These are phyloP conservation scores for Stemphylium lycopersici DNA, from an alignment of 2,329 filamentous ascomycete genomes.

Conservation along the genomic window DNA sequence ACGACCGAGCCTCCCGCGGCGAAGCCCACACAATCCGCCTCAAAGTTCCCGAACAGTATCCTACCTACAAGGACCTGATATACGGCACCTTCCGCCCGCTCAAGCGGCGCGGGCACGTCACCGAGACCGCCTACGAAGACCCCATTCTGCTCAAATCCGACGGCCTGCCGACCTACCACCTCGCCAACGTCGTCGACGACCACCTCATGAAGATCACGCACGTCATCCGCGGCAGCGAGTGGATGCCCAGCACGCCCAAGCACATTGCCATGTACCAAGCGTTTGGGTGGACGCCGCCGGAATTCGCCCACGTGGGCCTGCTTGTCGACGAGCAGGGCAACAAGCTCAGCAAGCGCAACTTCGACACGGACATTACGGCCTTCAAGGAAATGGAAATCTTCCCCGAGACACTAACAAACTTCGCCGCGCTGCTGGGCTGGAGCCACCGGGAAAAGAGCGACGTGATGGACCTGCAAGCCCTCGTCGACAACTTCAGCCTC, in stretches of 20 bases:
- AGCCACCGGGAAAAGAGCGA: conserved; percentile 72
- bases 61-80: conserved; percentile 76
- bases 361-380: conserved; percentile 64
- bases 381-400: conserved; percentile 66
- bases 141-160: conserved; percentile 91
- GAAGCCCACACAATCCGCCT: conserved; percentile 81
- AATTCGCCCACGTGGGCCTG: conserved; percentile 58
- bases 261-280: conserved; percentile 64
- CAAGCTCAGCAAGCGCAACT: conserved; percentile 79
- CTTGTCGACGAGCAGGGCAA: conserved; percentile 55
- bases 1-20: conserved; percentile 69
- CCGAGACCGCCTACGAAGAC: conserved; percentile 69
- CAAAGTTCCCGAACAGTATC: conserved; percentile 65
- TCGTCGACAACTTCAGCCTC: conserved; percentile 78
- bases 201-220: conserved; percentile 95
- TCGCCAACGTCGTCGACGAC: conserved; percentile 96
- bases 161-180: conserved; percentile 92
- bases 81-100: conserved; percentile 63
- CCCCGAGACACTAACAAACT: conserved; percentile 74
- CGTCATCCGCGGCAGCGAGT: conserved; percentile 93
- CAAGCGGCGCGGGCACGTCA: conserved; percentile 47
- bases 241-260: conserved; percentile 91
- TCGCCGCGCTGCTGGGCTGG: conserved; percentile 86
- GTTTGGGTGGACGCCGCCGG: conserved; percentile 56
- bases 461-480: conserved; percentile 71